Percentiles rank a stretch among this genome's conserved stretches.
phyloP scores from a whole-genome alignment of 805 yeast genomes.

The Cyberlindnera veronae region DNA sequence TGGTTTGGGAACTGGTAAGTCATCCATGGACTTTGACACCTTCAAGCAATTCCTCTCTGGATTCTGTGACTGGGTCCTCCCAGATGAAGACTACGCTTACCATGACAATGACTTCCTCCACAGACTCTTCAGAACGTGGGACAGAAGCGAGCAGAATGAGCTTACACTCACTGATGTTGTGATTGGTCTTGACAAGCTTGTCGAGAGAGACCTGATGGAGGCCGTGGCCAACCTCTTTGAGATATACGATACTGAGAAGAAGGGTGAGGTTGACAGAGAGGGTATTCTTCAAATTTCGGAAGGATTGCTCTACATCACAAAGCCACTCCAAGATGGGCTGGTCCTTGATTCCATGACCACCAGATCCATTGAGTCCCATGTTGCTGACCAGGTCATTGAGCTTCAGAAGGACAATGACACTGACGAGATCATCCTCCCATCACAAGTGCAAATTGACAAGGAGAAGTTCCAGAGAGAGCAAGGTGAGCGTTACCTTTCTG shows the following conservation, averaged over 20 bases:
- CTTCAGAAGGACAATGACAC: conserved; percentile 31
- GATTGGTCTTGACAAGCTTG: conserved; percentile 65
- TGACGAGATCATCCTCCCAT: conserved; percentile 48
- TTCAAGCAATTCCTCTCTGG: conserved; percentile 75
- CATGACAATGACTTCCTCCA: conserved; percentile 48
- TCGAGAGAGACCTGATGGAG: conserved; percentile 73
- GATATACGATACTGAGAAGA: conserved; percentile 59
- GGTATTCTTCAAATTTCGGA: conserved; percentile 83
- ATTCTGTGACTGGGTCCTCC: conserved; percentile 69
- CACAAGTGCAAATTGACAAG: conserved; percentile 59
- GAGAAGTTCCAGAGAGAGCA: conserved; percentile 60
- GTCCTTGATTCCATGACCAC: conserved; percentile 64
- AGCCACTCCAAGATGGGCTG: conserved; percentile 78
- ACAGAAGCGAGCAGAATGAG: conserved; percentile 47
- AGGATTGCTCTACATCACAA: conserved; percentile 75
- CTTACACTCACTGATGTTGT: conserved; percentile 68
- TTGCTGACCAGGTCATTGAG: conserved; percentile 56
- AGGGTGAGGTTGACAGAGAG: conserved; percentile 68
- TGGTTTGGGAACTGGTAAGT: conserved; percentile 48
- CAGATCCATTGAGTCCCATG: conserved; percentile 57
- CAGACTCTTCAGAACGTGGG: conserved; percentile 72
- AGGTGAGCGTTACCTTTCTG: conserved; percentile 76
- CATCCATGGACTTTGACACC: conserved; percentile 71
- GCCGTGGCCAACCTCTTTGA: conserved; percentile 75
- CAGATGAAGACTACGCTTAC: conserved; percentile 36